phyloP scores from a whole-genome alignment of 148 eudicot species.

The Selenicereus undatus region DNA sequence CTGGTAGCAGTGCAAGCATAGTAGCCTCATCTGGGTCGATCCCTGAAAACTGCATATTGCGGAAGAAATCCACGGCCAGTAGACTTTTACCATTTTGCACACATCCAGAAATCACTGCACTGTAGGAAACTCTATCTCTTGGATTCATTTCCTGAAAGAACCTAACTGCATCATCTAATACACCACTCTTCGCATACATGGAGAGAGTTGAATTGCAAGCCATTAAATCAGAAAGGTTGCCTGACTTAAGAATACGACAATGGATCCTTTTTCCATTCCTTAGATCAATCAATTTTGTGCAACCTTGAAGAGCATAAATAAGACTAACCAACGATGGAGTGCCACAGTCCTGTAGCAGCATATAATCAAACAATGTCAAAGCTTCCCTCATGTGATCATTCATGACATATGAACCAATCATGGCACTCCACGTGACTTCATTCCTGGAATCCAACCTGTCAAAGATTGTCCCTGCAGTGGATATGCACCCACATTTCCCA shows the following conservation, averaged over 20 bases:
- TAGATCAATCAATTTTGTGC: conserved; percentile 56
- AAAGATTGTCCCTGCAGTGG: conserved; percentile 55
- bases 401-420: conserved; percentile 64
- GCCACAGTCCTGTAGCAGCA: conserved; percentile 31
- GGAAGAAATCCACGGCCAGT: conserved; percentile 54
- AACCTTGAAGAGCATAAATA: conserved; percentile 63
- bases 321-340: conserved; percentile 48
- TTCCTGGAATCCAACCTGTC: conserved; percentile 43
- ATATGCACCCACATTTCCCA: conserved; percentile 60
- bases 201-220: conserved; percentile 71
- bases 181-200: conserved; percentile 83
- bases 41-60: conserved; percentile 52
- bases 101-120: conserved; percentile 77
- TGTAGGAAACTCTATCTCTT: conserved; percentile 65
- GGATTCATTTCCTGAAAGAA: conserved; percentile 59
- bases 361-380: conserved; percentile 41
- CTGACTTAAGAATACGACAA: conserved; percentile 48
- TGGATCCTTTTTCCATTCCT: conserved; percentile 60
- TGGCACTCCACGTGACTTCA: conserved; percentile 92
- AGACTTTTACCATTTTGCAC: conserved; percentile 65
- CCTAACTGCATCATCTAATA: conserved; percentile 45
- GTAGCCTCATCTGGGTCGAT: conserved; percentile 67
- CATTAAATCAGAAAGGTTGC: conserved; percentile 46
- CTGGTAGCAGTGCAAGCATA: conserved; percentile 71
- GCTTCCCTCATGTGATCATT: conserved; percentile 53